Base-by-base conservation (phyloP, 345 rosid species). In the Brassica juncea region DNA sequence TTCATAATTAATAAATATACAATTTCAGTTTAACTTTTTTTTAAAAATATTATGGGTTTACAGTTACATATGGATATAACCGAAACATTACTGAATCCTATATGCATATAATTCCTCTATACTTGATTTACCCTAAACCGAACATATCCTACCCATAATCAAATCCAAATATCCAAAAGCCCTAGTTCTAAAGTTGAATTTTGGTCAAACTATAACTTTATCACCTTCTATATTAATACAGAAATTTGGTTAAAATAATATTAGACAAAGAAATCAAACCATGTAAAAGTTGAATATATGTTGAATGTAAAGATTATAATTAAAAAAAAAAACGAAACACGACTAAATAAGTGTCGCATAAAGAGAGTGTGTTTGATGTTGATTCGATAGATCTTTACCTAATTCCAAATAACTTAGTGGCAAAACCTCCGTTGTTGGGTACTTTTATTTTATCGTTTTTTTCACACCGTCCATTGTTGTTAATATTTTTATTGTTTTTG, bases 241-340 rank as follows among this genome's bases (percentile, higher is more conserved):
- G 15, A 49, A 14, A 49, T 4, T 49, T 14, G 55, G 55, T 49
- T 16, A 49, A 14, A 49, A 3, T 49, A 19, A 42, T 72, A 72
- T 31, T 79, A 67, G 44, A 72, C 31, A 72, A 47, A 31, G 57
- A 79, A 73, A 79, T 59, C 65, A 79, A 73, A 73, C 73, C 82
- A 47, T 39, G 62, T 30, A 64, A 60, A 79, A 79, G 78, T 69
- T 72, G 73, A 72, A 66, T 59, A 58, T 21, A 7, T 66, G 63
- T 66, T 71, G 42, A 79, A 65, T 65, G 34, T 78, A 78, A 72
- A 66, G 42, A 5, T 39, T 66, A 66, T 28, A 14, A 27, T 16
- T 28, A 35, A 27, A 59, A 30, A 59, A 30, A 4, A 23, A 23
- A 23, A 23, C 25, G 25, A 71, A 55, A 62, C 52, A 63, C 30